Conservation (phyloP, 1,139 yeast species). For the Hansenula anomala region DNA sequence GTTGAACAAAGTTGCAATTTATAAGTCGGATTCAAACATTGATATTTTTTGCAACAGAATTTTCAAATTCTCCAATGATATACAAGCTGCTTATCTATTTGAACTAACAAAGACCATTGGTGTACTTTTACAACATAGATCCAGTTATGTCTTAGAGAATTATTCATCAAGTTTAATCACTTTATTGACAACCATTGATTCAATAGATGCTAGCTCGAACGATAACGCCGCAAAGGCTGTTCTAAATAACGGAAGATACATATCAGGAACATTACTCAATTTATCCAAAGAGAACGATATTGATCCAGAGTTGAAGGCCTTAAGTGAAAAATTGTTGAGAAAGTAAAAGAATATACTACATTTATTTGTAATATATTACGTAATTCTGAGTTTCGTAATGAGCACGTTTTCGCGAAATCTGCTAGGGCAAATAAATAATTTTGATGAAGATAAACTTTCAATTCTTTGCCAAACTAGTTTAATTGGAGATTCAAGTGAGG, state of each 20-base stretch:
- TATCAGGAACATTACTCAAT: slow-evolving; percentile 13
- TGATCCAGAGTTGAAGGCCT: background rate
- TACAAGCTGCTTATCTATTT: slow-evolving; percentile 16
- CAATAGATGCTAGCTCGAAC: background rate
- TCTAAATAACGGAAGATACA: slow-evolving; percentile 15
- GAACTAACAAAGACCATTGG: slow-evolving; percentile 22
- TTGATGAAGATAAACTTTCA: too few relatives aligned
- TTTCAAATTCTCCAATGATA: slow-evolving; percentile 8
- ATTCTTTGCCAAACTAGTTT: too few relatives aligned
- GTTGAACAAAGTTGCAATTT: slow-evolving; percentile 17
- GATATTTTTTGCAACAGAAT: slow-evolving; percentile 8
- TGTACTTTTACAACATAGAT: slow-evolving; percentile 14
- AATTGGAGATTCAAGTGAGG: too few relatives aligned
- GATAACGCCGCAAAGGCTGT: slow-evolving; percentile 15
- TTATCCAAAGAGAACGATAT: background rate
- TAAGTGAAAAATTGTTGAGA: background rate
- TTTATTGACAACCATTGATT: slow-evolving; percentile 8
- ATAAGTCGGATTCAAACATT: slow-evolving; percentile 7
- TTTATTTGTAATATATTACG: background rate
- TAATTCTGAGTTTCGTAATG: too few relatives aligned
- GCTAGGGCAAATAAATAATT: too few relatives aligned
- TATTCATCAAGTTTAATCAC: slow-evolving; percentile 7
- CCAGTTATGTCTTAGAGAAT: slow-evolving; percentile 7
- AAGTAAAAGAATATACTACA: background rate
- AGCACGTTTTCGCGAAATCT: too few relatives aligned